phyloP scores from a whole-genome alignment of 345 rosid species.

The Kandelia obovata region DNA sequence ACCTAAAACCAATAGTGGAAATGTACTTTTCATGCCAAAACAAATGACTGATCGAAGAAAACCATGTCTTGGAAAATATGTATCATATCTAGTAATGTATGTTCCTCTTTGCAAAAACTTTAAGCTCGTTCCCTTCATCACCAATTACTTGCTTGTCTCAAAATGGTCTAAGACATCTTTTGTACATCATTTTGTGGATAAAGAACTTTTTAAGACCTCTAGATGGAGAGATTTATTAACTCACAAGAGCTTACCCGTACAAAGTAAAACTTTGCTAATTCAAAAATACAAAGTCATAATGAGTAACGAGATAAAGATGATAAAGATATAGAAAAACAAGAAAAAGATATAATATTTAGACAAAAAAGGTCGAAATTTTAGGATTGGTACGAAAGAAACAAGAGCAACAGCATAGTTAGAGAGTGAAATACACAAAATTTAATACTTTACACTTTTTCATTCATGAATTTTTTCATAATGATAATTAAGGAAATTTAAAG shows the following conservation, averaged over 20 bases:
- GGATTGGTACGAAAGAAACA: not conserved
- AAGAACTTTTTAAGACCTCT: too few species aligned
- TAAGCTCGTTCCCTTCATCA: not conserved
- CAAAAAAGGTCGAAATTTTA: too few species aligned
- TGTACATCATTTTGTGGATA: too few species aligned
- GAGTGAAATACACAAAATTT: not conserved
- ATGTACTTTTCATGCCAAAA: not conserved
- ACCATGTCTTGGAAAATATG: not conserved
- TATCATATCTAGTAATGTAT: not conserved
- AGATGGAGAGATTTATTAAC: too few species aligned
- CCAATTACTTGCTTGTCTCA: not conserved
- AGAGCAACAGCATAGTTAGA: not conserved
- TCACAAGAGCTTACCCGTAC: too few species aligned
- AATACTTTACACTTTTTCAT: not conserved
- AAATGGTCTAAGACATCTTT: not conserved
- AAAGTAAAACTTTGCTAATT: too few species aligned
- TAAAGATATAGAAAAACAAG: too few species aligned
- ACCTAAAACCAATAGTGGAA: not conserved
- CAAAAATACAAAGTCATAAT: too few species aligned
- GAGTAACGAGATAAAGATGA: too few species aligned
- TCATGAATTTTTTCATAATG: slow-evolving; percentile 23
- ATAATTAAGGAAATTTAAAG: slow-evolving; percentile 23
- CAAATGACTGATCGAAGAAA: not conserved
- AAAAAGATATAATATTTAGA: too few species aligned
- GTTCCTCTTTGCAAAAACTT: not conserved